A percentile compares a stretch with the other conserved stretches of the same genome.
Evolutionary conservation across 129 eudicot genomes (phyloP).

Genomic region (Pittosporum tobira): DNA sequence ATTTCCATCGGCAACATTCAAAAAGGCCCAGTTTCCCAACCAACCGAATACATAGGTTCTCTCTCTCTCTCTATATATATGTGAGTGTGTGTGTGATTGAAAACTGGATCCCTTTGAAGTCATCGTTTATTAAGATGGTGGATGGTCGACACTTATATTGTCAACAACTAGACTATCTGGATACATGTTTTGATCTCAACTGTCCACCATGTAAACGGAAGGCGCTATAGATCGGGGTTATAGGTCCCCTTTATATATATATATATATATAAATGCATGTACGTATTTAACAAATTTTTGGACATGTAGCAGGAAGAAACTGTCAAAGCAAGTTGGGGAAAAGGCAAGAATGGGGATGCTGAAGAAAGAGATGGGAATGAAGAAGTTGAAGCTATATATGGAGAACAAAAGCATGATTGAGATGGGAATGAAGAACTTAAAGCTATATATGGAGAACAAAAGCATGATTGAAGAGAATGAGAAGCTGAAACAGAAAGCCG

Average conservation of each 20-base stretch:
- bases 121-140: too few relatives aligned
- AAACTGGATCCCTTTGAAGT: too few relatives aligned
- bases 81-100: not conserved
- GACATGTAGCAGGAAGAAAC: slow-evolving; percentile 12
- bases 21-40: slow-evolving; percentile 3
- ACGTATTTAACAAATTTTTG: not conserved
- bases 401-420: too few relatives aligned
- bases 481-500: slow-evolving; percentile 44
- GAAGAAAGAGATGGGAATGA: slow-evolving; percentile 31
- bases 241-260: not conserved
- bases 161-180: too few relatives aligned
- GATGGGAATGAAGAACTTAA: slow-evolving; percentile 23
- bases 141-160: too few relatives aligned
- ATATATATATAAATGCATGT: not conserved
- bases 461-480: slow-evolving; percentile 56
- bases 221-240: too few relatives aligned
- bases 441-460: slow-evolving; percentile 36
- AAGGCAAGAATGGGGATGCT: slow-evolving; percentile 6
- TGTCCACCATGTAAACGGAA: too few relatives aligned
- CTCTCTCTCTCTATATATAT: slow-evolving; percentile 1
- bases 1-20: not conserved
- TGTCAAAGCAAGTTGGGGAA: slow-evolving; percentile 14
- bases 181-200: too few relatives aligned
- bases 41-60: slow-evolving; percentile 8
- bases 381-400: slow-evolving; percentile 48